Evolutionary conservation across 2,329 filamentous ascomycete species (phyloP).

Genomic region (Drechslerella dactyloides): DNA sequence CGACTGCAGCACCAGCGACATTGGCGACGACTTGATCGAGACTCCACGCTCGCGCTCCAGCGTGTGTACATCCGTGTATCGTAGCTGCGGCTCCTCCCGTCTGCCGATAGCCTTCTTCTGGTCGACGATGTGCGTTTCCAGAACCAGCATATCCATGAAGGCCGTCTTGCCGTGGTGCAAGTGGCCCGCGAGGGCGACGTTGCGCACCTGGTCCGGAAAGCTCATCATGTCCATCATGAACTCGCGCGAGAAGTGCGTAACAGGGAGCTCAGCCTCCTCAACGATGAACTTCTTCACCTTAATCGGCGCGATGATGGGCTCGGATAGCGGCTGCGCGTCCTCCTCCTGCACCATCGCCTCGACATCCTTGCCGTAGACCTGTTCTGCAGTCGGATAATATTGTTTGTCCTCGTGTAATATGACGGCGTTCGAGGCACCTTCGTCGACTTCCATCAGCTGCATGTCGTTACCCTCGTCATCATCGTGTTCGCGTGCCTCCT

Average conservation of each 20-base stretch:
- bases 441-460: conserved; percentile 89
- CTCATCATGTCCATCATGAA: conserved; percentile 98
- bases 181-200: conserved; percentile 89
- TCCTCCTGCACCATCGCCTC: conserved; percentile 97
- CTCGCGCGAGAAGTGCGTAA: conserved; percentile 55
- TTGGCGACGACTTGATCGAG: conserved; percentile 90
- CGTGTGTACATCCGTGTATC: conserved; percentile 92
- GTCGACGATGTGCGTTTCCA: conserved; percentile 89
- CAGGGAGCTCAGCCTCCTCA: conserved; percentile 87
- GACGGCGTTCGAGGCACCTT: conserved; percentile 93
- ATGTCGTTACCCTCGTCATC: conserved; percentile 72
- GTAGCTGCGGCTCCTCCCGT: conserved; percentile 72
- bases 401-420: conserved; percentile 98
- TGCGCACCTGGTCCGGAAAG: conserved; percentile 91
- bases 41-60: conserved; percentile 87
- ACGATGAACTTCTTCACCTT: conserved; percentile 96
- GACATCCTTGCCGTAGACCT: conserved; percentile 92
- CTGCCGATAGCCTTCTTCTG: conserved; percentile 66
- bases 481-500: conserved; percentile 70
- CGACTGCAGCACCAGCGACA: conserved; percentile 87
- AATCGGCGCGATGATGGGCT: conserved; percentile 92
- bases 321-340: conserved; percentile 87
- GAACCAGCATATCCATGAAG: conserved; percentile 96
- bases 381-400: conserved; percentile 97
- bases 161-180: conserved; percentile 97